phyloP scores from a whole-genome alignment of 441 rosid genomes.

The Syzygium syzygioides region DNA sequence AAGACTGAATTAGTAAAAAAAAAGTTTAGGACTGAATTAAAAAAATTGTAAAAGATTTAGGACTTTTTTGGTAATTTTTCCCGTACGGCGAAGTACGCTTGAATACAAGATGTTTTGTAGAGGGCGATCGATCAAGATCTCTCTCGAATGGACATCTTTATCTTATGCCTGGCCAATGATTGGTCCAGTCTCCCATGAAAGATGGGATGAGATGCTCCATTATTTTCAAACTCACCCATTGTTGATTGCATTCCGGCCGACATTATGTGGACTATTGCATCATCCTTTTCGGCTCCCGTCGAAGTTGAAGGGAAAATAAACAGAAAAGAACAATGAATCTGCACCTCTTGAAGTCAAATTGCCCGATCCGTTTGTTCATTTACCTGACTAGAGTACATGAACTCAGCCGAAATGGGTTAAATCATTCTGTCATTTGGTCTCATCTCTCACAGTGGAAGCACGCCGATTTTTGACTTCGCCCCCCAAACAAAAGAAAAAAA shows the following conservation, averaged over 20 bases:
- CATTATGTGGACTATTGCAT: background rate
- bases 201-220: background rate
- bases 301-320: background rate
- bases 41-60: no score
- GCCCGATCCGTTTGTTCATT: background rate
- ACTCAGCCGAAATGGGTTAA: background rate
- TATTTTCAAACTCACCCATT: background rate
- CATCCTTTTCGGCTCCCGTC: background rate
- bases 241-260: background rate
- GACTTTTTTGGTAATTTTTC: no score
- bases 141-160: background rate
- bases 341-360: background rate
- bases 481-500: background rate
- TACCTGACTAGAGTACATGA: background rate
- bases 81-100: background rate
- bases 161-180: background rate
- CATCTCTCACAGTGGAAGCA: background rate
- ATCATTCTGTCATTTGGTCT: background rate
- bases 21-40: no score
- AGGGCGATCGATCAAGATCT: background rate
- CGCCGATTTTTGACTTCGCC: background rate
- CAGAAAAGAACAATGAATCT: background rate
- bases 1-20: no score
- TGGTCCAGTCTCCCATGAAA: background rate
- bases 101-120: background rate